Evolutionary conservation across 768 basidiomycete species (phyloP), one percentile per base, ranked within the genome.

Genomic region (Xanthoconium stramineum): DNA sequence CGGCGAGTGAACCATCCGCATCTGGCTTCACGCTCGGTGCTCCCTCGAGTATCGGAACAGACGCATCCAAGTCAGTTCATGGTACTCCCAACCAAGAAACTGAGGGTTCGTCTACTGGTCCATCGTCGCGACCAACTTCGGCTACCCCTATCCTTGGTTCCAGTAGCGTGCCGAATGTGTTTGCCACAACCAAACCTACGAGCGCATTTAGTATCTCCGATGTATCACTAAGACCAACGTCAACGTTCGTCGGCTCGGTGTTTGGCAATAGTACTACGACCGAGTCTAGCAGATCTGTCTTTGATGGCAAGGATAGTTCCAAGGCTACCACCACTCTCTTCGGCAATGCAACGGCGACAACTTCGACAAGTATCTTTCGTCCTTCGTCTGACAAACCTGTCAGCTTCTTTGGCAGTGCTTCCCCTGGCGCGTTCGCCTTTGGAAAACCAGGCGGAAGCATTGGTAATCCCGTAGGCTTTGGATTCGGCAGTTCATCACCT

Each of bases 401-500:
- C 60, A 61, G 61, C 56, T 35, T 54, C 35, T 75, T 74, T 49
- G 70, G 72, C 17, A 64, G 62, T 24, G 63, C 62, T 44, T 66
- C 70, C n/a, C 59, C 62, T 15, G 38, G 53, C 13, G 46, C 60
- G 3, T 72, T 74, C 50, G 35, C 60, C 3, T 71, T 74, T 32
- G 72, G 70, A 38, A 72, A 66, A 47, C 59, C 63, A 35, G 72
- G 53, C 14, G 83, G 83, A 51, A 82, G 76, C 61, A 76, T 85
- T 19, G 83, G 85, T 2, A 85, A 84, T 63, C 81, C 85, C 9
- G 82, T 85, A 9, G 85, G 85, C 6, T 86, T 86, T 59, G 77
- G 76, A 10, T 87, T 73, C 38, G 71, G 68, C 17, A 57, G 42
- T 39, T 53, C 65, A 30, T 59, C 61, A 10, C 38, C 65, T 15